Conservation (phyloP, 1,139 yeast genomes). For the Komagataea norvegica region DNA sequence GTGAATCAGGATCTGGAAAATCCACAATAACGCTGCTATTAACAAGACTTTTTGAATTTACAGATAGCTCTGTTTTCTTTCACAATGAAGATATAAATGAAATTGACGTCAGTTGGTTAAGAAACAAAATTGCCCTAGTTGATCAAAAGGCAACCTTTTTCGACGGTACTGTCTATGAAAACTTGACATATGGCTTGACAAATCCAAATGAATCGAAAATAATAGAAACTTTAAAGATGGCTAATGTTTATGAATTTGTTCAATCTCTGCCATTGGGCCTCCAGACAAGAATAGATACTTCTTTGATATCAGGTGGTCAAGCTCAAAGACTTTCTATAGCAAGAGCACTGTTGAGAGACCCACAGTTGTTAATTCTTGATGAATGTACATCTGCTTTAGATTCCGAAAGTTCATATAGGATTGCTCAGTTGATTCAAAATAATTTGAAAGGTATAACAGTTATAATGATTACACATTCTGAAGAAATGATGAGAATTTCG, state of each 20-base stretch:
- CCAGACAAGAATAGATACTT: conserved; percentile 52
- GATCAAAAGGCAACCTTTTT: conserved; percentile 65
- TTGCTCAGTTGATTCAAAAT: conserved; percentile 40
- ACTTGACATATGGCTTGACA: conserved; percentile 56
- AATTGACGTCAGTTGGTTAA: conserved; percentile 44
- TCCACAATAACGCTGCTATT: conserved; percentile 58
- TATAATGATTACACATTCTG: conserved; percentile 56
- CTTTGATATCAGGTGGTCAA: conserved; percentile 74
- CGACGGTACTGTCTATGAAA: conserved; percentile 63
- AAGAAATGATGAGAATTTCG: conserved; percentile 49
- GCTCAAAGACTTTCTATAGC: conserved; percentile 73
- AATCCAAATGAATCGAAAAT: conserved; percentile 36
- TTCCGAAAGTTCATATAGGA: conserved; percentile 41
- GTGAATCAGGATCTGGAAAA: conserved; percentile 80
- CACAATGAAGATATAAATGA: conserved; percentile 42
- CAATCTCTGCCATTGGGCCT: conserved; percentile 50
- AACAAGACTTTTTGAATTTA: conserved; percentile 44
- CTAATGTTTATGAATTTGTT: conserved; percentile 51
- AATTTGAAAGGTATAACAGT: conserved; percentile 38
- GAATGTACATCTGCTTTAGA: conserved; percentile 82
- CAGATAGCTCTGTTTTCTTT: conserved; percentile 32
- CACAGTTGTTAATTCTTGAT: conserved; percentile 62
- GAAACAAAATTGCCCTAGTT: conserved; percentile 56
- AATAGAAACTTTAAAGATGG: conserved; percentile 37
- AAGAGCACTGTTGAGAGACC: conserved; percentile 61